These are phyloP conservation scores for Chlorella sp. DNA, from an alignment of 139 green algal genomes.

Conservation along the genomic window DNA sequence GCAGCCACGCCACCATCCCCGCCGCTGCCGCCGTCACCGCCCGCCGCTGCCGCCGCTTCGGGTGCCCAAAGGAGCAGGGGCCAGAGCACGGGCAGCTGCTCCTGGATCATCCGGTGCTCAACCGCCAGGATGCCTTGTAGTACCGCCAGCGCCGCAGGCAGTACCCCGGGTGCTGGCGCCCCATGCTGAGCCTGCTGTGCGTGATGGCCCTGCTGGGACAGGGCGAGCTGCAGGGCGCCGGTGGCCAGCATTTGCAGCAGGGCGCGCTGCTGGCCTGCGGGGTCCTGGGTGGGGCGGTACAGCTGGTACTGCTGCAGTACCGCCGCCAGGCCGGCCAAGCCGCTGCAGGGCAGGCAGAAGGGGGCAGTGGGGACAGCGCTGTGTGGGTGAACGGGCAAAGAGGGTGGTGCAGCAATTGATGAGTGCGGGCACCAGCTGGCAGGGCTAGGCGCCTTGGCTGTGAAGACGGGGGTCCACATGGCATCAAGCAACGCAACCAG, in stretches of 20 bases:
- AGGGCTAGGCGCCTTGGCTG: background rate
- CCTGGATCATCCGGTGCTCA: slow-evolving; percentile 48
- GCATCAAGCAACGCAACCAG: no score
- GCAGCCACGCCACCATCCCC: background rate
- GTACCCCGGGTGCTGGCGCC: background rate
- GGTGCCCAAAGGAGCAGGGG: slow-evolving; percentile 30
- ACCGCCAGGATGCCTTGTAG: slow-evolving; percentile 41
- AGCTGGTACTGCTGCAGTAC: slow-evolving; percentile 26
- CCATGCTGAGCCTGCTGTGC: no score
- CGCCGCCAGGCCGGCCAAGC: background rate
- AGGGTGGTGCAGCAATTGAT: no score
- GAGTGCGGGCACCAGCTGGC: no score
- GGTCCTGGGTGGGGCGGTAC: slow-evolving; percentile 52
- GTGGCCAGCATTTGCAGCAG: slow-evolving; percentile 37
- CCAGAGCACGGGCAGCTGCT: slow-evolving; percentile 44
- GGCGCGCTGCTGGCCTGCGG: slow-evolving; percentile 29
- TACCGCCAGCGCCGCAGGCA: slow-evolving; percentile 27
- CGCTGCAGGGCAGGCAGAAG: background rate
- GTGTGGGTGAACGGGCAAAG: no score
- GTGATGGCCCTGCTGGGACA: background rate
- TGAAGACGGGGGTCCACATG: no score
- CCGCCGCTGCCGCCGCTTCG: background rate
- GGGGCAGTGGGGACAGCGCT: background rate
- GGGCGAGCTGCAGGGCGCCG: background rate
- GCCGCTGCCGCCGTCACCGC: background rate